Evolutionary conservation across 805 yeast genomes (phyloP).

Genomic region (Torulaspora quercuum): DNA sequence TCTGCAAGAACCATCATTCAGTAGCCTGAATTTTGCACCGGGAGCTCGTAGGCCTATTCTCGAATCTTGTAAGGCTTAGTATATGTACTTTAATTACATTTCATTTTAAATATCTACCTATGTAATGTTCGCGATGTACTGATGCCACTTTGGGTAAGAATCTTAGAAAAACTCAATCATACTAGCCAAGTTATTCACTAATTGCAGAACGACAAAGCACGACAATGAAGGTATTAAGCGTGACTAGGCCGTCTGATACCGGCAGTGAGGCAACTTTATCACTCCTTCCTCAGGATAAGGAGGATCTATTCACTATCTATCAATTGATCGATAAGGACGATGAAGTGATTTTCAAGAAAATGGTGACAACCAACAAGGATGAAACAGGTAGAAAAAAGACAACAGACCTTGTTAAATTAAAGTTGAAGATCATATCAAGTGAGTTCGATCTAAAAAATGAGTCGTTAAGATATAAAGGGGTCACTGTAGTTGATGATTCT

Average conservation of each 20-base stretch:
- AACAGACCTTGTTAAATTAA: constrained; percentile 57
- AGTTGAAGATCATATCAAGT: constrained; percentile 58
- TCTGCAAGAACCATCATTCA: too few species aligned
- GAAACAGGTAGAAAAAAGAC: constrained; percentile 65
- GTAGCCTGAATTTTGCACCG: too few species aligned
- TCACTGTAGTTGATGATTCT: constrained; percentile 44
- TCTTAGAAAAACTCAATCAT: too few species aligned
- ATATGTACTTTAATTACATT: too few species aligned
- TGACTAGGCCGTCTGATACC: constrained; percentile 16
- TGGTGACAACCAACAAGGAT: constrained; percentile 56
- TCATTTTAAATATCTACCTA: too few species aligned
- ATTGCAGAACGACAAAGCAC: background rate
- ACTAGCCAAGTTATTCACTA: background rate
- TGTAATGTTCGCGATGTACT: constrained; percentile 3
- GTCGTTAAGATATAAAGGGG: constrained; percentile 75
- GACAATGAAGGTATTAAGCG: constrained; percentile 23
- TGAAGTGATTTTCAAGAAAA: constrained; percentile 63
- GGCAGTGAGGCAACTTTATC: constrained; percentile 40
- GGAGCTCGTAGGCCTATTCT: too few species aligned
- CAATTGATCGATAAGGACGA: constrained; percentile 77
- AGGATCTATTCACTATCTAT: constrained; percentile 85
- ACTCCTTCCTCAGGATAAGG: constrained; percentile 79
- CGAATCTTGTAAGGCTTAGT: too few species aligned
- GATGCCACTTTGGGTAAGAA: too few species aligned
- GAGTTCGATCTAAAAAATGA: constrained; percentile 80